These are phyloP conservation scores for Pythium apleroticum DNA, from an alignment of 352 stramenopile genomes.

Conservation along the genomic window DNA sequence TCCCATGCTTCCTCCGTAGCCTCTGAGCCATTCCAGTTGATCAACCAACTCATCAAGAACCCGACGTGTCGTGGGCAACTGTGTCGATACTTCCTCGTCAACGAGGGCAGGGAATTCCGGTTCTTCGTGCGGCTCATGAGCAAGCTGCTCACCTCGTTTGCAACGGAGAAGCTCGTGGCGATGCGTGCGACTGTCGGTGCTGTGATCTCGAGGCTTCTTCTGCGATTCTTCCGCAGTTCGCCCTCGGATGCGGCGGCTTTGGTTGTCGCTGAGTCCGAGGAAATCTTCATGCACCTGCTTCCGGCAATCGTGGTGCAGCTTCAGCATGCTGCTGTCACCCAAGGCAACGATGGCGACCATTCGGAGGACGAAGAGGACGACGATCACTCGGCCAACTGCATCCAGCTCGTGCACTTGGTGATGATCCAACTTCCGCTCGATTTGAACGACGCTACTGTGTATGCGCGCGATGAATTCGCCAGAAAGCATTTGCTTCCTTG, in stretches of 20 bases:
- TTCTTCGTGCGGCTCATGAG: constrained; percentile 72
- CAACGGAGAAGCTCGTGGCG: constrained; percentile 35
- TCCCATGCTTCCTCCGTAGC: constrained; percentile 28
- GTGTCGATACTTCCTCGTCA: constrained; percentile 53
- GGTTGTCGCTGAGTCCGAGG: constrained; percentile 40
- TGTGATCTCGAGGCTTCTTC: constrained; percentile 44
- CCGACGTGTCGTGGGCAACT: constrained; percentile 53
- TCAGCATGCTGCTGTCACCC: not conserved
- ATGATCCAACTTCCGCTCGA: constrained; percentile 52
- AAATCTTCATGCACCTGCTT: constrained; percentile 55
- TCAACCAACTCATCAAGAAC: constrained; percentile 46
- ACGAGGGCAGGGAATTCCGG: constrained; percentile 58
- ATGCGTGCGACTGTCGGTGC: constrained; percentile 33
- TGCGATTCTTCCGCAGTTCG: constrained; percentile 47
- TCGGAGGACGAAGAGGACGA: constrained; percentile 20
- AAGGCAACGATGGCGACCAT: constrained; percentile 5
- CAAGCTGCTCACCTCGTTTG: constrained; percentile 58
- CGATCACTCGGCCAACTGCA: constrained; percentile 40
- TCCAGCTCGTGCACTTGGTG: constrained; percentile 48
- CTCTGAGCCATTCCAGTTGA: constrained; percentile 50
- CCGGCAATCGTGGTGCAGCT: constrained; percentile 42
- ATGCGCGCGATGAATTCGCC: constrained; percentile 33
- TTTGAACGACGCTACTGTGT: not conserved
- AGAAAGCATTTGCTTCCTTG: constrained; percentile 45
- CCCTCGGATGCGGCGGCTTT: constrained; percentile 38